Conservation (phyloP, 192 early-diverging fungal species). For the Polychytrium aggregatum region DNA sequence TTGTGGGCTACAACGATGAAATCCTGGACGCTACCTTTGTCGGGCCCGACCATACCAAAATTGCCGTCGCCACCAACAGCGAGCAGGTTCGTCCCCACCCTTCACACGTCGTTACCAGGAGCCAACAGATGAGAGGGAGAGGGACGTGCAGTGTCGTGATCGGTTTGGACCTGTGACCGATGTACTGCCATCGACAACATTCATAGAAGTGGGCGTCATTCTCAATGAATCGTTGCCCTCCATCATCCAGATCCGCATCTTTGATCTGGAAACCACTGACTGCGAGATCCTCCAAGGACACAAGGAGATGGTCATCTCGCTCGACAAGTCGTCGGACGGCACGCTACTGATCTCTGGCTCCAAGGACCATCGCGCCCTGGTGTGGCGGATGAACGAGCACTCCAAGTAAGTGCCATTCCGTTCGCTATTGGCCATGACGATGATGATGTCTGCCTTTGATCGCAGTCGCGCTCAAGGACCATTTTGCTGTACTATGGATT, state of each 20-base stretch:
- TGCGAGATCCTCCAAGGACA: slow-evolving; percentile 85
- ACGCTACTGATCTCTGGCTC: slow-evolving; percentile 71
- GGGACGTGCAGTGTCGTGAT: too few relatives aligned
- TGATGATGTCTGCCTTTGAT: too few relatives aligned
- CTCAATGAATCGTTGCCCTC: neutral
- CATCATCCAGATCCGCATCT: slow-evolving; percentile 57
- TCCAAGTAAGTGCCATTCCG: too few relatives aligned
- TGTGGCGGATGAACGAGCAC: slow-evolving; percentile 66
- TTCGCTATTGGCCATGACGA: too few relatives aligned
- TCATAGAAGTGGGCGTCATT: too few relatives aligned
- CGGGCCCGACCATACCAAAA: slow-evolving; percentile 54
- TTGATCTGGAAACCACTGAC: slow-evolving; percentile 64
- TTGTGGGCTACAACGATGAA: slow-evolving; percentile 95
- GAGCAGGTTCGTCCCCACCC: slow-evolving; percentile 43
- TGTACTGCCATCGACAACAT: slow-evolving; percentile 7
- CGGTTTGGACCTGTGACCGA: too few relatives aligned
- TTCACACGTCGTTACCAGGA: too few relatives aligned
- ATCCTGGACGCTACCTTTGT: slow-evolving; percentile 76
- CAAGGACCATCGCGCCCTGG: slow-evolving; percentile 75
- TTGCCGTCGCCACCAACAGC: slow-evolving; percentile 88
- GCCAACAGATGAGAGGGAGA: too few relatives aligned
- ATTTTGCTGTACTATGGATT: too few relatives aligned
- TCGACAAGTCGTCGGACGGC: slow-evolving; percentile 60
- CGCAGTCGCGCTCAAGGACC: too few relatives aligned
- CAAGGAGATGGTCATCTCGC: slow-evolving; percentile 73